Evolutionary conservation across 2,329 filamentous ascomycete species (phyloP).

Genomic region (Calonectria naviculata): DNA sequence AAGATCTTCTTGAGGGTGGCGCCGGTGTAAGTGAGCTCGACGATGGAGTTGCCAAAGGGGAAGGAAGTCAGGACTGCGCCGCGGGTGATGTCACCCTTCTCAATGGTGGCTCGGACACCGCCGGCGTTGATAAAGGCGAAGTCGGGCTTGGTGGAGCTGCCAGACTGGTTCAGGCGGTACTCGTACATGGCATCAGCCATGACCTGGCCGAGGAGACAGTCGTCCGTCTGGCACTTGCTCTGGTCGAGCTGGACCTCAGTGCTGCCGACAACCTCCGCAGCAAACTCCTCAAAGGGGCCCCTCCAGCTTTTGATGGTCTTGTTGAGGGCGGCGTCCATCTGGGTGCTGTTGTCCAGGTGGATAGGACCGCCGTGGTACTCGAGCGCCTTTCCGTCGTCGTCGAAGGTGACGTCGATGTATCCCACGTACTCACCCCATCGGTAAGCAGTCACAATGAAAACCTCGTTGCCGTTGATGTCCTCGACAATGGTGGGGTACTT

Average conservation of each 20-base stretch:
- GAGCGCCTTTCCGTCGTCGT: constrained; percentile 68
- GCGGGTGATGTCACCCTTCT: constrained; percentile 69
- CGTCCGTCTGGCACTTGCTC: constrained; percentile 64
- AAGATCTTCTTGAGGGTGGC: constrained; percentile 66
- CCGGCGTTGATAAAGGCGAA: constrained; percentile 74
- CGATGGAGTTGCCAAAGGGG: constrained; percentile 74
- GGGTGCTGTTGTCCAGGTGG: constrained; percentile 70
- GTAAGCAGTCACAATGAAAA: constrained; percentile 76
- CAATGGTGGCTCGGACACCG: constrained; percentile 72
- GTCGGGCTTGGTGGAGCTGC: constrained; percentile 49
- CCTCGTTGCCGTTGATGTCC: constrained; percentile 72
- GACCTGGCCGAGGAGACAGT: constrained; percentile 68
- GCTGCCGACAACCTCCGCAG: constrained; percentile 65
- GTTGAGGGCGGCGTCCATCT: constrained; percentile 67
- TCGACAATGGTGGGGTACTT: constrained; percentile 72
- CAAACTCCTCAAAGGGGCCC: constrained; percentile 69
- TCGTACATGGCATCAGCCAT: constrained; percentile 70
- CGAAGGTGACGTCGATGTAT: constrained; percentile 75
- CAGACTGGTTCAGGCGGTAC: constrained; percentile 64
- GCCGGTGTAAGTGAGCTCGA: constrained; percentile 66
- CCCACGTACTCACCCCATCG: constrained; percentile 77
- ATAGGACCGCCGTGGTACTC: constrained; percentile 73
- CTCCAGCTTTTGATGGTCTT: constrained; percentile 69
- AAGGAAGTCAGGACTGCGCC: constrained; percentile 73
- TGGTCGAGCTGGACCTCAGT: constrained; percentile 69